A percentile compares a stretch with the other conserved stretches of the same genome.
Evolutionary conservation across 2,329 filamentous ascomycete species (phyloP).

Genomic region (Ophiocordyceps camponoti-leonardi): DNA sequence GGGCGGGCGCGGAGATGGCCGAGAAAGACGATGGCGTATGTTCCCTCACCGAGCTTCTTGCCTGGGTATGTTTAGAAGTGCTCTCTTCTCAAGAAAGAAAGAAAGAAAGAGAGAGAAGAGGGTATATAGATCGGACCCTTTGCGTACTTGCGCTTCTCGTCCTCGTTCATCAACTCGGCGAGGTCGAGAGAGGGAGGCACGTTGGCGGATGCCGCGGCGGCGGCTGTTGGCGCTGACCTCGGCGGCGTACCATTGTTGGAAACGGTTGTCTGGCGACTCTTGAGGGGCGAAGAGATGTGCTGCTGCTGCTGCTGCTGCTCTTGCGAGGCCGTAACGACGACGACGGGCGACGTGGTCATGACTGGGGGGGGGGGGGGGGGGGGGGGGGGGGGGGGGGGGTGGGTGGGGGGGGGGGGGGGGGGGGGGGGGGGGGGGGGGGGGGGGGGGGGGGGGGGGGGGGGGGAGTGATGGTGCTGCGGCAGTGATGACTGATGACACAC

Average conservation of each 20-base stretch:
- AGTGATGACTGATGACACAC: no score
- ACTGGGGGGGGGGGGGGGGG: no score
- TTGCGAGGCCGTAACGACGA: conserved; percentile 10
- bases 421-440: no score
- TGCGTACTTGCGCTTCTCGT: conserved; percentile 74
- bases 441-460: no score
- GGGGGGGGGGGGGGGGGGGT: no score
- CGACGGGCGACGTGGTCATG: conserved; percentile 31
- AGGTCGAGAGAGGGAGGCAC: conserved; percentile 32
- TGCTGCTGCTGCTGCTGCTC: no score
- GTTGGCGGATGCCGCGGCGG: conserved; percentile 12
- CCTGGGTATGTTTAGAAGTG: conserved; percentile 26
- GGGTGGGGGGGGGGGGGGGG: no score
- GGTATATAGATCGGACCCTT: conserved; percentile 40
- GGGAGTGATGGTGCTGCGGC: no score
- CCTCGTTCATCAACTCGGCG: conserved; percentile 70
- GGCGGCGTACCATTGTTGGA: conserved; percentile 23
- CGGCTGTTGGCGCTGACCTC: conserved; percentile 8
- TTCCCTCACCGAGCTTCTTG: conserved; percentile 87
- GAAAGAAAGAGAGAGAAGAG: not conserved
- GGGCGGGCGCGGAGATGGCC: conserved; percentile 64
- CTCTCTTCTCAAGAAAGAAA: no score
- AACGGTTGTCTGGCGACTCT: conserved; percentile 22
- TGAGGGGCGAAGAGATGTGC: conserved; percentile 24
- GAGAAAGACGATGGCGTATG: conserved; percentile 89